Conservation (phyloP, 73 alveolate genomes). For the Paramecium caudatum region DNA sequence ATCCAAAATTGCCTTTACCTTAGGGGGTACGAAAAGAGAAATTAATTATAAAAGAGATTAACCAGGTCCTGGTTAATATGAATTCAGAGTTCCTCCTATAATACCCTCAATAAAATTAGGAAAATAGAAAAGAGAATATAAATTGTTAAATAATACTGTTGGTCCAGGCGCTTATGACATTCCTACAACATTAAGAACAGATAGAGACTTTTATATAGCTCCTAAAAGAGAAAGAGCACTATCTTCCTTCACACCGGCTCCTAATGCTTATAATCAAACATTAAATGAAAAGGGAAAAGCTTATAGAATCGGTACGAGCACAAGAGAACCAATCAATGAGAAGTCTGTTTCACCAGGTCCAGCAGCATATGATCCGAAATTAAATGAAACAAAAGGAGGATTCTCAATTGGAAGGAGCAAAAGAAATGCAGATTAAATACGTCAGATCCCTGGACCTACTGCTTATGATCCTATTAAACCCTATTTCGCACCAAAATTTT, state of each 20-base stretch:
- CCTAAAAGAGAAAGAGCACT: slow-evolving; percentile 41
- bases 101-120: not conserved
- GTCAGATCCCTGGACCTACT: slow-evolving; percentile 31
- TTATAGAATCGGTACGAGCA: slow-evolving; percentile 36
- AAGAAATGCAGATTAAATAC: not conserved
- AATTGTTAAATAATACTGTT: not conserved
- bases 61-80: slow-evolving; percentile 47
- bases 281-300: slow-evolving; percentile 27
- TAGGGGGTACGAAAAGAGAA: slow-evolving; percentile 1
- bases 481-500: slow-evolving; percentile 5
- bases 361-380: not conserved
- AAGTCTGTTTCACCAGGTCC: slow-evolving; percentile 62
- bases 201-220: not conserved
- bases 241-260: slow-evolving; percentile 39
- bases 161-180: slow-evolving; percentile 66
- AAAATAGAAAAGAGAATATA: not conserved
- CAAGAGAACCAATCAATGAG: slow-evolving; percentile 7
- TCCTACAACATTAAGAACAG: slow-evolving; percentile 16
- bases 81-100: not conserved
- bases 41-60: not conserved
- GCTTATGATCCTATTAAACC: slow-evolving; percentile 35
- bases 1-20: not conserved
- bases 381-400: not conserved
- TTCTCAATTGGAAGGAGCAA: not conserved
- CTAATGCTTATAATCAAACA: not conserved